Conservation (phyloP, 306 rosid species). For the Begonia masoniana region DNA sequence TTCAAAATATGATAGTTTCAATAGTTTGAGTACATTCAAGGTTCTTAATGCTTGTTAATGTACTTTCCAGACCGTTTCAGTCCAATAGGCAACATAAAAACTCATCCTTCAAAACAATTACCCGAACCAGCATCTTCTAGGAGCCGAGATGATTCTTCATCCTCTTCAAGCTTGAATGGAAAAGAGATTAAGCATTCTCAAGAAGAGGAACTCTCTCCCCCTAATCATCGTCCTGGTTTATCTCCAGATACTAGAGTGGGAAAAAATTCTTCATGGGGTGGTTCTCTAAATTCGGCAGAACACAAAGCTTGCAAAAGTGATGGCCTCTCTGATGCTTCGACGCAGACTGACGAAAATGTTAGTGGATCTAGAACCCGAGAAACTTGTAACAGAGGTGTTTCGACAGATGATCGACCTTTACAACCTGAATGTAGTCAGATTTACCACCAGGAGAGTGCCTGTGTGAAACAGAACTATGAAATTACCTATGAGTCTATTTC, state of each 20-base stretch:
- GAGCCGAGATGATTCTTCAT: constrained; percentile 63
- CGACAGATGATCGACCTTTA: constrained; percentile 61
- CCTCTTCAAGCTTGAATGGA: constrained; percentile 73
- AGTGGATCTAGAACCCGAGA: constrained; percentile 27
- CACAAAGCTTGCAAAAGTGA: constrained; percentile 64
- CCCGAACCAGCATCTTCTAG: constrained; percentile 60
- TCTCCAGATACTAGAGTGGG: constrained; percentile 52
- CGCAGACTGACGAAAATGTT: constrained; percentile 72
- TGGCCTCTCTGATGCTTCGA: constrained; percentile 72
- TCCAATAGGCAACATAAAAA: constrained; percentile 35
- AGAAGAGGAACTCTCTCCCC: constrained; percentile 58
- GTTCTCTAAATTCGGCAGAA: constrained; percentile 56
- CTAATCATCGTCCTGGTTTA: constrained; percentile 22
- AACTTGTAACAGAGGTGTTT: constrained; percentile 79
- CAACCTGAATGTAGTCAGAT: constrained; percentile 38
- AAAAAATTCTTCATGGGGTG: constrained; percentile 36
- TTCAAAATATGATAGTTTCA: neutral
- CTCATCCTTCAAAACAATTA: constrained; percentile 51
- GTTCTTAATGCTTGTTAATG: constrained; percentile 10
- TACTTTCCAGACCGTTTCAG: constrained; percentile 38
- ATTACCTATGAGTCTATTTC: constrained; percentile 35
- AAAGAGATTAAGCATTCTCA: constrained; percentile 54
- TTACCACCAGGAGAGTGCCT: constrained; percentile 17
- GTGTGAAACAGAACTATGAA: constrained; percentile 36
- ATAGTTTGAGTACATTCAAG: neutral